These are phyloP conservation scores for Neofusicoccum cordaticola DNA, from an alignment of 2,329 filamentous ascomycete genomes.

Conservation along the genomic window DNA sequence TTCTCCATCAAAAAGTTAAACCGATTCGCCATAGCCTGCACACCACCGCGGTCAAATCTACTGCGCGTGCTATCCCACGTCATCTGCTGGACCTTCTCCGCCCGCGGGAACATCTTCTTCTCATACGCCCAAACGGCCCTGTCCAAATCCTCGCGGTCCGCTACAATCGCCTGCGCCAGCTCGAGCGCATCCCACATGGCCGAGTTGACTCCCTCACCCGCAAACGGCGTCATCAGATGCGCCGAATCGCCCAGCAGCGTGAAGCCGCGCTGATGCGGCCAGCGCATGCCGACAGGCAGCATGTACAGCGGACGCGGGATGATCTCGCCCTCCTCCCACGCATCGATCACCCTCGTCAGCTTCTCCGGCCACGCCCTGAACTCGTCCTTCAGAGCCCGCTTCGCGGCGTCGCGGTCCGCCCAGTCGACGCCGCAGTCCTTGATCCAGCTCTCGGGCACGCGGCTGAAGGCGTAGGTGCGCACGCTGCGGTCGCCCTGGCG, in stretches of 20 bases:
- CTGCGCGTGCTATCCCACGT: conserved; percentile 26
- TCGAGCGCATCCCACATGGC: conserved; percentile 55
- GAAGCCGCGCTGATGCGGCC: conserved; percentile 48
- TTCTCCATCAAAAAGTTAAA: background rate
- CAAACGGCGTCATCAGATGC: conserved; percentile 58
- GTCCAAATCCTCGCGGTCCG: conserved; percentile 24
- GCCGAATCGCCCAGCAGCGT: conserved; percentile 61
- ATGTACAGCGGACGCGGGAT: conserved; percentile 46
- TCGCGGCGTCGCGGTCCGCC: conserved; percentile 36
- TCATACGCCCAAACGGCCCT: conserved; percentile 24
- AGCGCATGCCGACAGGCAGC: conserved; percentile 51
- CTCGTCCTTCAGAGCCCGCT: conserved; percentile 31
- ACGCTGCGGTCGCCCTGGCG: conserved; percentile 52
- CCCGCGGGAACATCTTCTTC: conserved; percentile 21
- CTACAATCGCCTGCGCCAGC: conserved; percentile 36
- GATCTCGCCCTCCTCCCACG: conserved; percentile 17
- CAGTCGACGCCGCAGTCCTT: conserved; percentile 48
- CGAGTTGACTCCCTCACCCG: conserved; percentile 60
- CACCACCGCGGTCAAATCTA: conserved; percentile 5
- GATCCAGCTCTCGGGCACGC: conserved; percentile 39
- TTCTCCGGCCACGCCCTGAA: conserved; percentile 26
- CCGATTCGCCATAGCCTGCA: conserved; percentile 37
- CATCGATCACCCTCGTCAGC: conserved; percentile 21
- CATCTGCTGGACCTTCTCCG: conserved; percentile 31
- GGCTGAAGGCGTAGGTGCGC: conserved; percentile 37